These are phyloP conservation scores for Trebouxia sp. DNA, from an alignment of 139 green algal species.

Conservation along the genomic window DNA sequence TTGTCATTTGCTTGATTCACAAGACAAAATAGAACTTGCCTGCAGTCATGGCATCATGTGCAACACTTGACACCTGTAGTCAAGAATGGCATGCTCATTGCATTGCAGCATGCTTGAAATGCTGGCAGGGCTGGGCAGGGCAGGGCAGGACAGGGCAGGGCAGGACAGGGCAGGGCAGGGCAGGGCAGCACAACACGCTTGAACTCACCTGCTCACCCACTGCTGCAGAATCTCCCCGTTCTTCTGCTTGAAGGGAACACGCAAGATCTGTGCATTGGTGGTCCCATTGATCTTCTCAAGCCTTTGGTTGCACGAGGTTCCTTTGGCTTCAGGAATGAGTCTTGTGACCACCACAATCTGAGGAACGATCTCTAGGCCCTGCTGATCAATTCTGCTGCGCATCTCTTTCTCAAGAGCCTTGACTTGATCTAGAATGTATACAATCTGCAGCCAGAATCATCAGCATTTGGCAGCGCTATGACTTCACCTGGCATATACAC, in stretches of 20 bases:
- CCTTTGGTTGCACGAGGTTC: constrained; percentile 80
- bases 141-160: too few species aligned
- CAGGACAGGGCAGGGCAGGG: too few species aligned
- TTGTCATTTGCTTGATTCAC: too few species aligned
- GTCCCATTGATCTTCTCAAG: constrained; percentile 76
- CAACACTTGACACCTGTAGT: too few species aligned
- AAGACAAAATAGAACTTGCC: too few species aligned
- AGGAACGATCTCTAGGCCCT: constrained; percentile 46
- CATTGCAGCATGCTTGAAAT: neutral
- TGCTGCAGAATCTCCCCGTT: constrained; percentile 51
- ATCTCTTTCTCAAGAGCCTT: constrained; percentile 76
- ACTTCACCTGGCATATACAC: too few species aligned
- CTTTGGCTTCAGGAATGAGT: constrained; percentile 76
- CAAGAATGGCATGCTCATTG: too few species aligned
- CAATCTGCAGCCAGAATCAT: constrained; percentile 52
- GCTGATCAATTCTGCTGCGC: constrained; percentile 47
- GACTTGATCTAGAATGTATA: constrained; percentile 88
- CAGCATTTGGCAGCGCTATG: neutral
- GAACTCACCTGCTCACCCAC: constrained; percentile 67
- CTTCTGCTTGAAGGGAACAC: constrained; percentile 73
- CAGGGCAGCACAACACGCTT: too few species aligned
- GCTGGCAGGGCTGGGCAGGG: neutral
- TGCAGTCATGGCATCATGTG: too few species aligned
- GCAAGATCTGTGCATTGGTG: constrained; percentile 66
- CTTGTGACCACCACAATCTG: constrained; percentile 78